Evolutionary conservation across 2,329 filamentous ascomycete species (phyloP).

Genomic region (Aureobasidium sp.): DNA sequence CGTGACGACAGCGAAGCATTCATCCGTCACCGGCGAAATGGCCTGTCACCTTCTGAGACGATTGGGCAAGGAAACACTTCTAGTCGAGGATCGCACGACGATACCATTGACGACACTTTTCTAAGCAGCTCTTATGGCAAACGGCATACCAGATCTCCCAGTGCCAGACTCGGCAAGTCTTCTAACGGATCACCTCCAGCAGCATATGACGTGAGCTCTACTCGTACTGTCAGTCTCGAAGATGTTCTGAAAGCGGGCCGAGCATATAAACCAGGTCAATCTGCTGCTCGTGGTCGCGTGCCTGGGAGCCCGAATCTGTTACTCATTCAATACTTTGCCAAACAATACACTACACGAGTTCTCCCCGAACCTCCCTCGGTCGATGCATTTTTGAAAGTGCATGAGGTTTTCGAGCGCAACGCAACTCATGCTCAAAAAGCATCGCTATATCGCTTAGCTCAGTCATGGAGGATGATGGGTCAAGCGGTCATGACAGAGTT

Average conservation of each 20-base stretch:
- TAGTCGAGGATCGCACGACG: slow-evolving; percentile 41
- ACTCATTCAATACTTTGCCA: slow-evolving; percentile 36
- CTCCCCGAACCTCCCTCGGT: slow-evolving; percentile 33
- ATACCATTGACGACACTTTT: slow-evolving; percentile 50
- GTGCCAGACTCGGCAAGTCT: slow-evolving; percentile 45
- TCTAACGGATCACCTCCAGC: slow-evolving; percentile 48
- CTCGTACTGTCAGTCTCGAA: slow-evolving; percentile 45
- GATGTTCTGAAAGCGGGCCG: slow-evolving; percentile 40
- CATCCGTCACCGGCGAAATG: slow-evolving; percentile 4
- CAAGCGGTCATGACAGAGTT: slow-evolving; percentile 45
- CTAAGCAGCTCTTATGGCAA: slow-evolving; percentile 41
- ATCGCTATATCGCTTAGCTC: slow-evolving; percentile 45
- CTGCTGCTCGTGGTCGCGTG: slow-evolving; percentile 44
- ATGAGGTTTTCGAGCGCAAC: slow-evolving; percentile 46
- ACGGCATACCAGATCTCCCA: slow-evolving; percentile 31
- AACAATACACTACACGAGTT: slow-evolving; percentile 37
- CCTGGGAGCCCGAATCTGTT: slow-evolving; percentile 35
- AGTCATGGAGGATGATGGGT: slow-evolving; percentile 53
- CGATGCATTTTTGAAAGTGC: slow-evolving; percentile 30
- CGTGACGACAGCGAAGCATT: slow-evolving; percentile 9
- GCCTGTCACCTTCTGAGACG: background rate
- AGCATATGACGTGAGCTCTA: slow-evolving; percentile 36
- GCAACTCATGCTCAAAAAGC: slow-evolving; percentile 46
- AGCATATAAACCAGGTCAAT: slow-evolving; percentile 36
- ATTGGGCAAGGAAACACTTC: background rate